Evolutionary conservation across 129 eudicot species (phyloP).

Genomic region (Lonicera japonica): DNA sequence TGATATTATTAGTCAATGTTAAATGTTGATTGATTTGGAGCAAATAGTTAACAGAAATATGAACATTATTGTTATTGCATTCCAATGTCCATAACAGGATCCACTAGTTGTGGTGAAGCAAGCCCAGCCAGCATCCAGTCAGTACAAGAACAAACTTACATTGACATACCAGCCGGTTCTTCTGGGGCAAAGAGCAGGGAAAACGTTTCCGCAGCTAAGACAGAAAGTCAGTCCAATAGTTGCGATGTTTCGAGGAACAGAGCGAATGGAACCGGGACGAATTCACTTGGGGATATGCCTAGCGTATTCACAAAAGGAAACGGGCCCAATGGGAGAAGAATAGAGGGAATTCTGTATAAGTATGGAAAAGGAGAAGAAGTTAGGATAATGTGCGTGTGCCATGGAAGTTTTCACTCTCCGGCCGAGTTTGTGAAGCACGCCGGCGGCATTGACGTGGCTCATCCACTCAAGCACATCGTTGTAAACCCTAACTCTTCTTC

Average conservation of each 20-base stretch:
- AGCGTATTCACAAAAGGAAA: conserved; percentile 53
- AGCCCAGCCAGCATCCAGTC: conserved; percentile 42
- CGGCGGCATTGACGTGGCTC: conserved; percentile 39
- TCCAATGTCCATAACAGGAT: conserved; percentile 21
- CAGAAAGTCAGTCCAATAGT: conserved; percentile 16
- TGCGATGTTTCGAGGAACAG: conserved; percentile 7
- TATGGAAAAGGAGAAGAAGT: conserved; percentile 58
- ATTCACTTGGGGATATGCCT: conserved; percentile 49
- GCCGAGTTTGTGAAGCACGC: conserved; percentile 59
- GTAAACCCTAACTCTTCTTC: conserved; percentile 40
- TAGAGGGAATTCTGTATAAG: conserved; percentile 53
- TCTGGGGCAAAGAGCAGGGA: conserved; percentile 21
- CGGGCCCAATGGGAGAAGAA: conserved; percentile 54
- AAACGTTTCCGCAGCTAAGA: conserved; percentile 9
- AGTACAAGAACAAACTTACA: conserved; percentile 16
- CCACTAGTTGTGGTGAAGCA: conserved; percentile 32
- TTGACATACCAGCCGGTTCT: conserved; percentile 13
- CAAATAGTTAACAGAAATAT: too few species aligned
- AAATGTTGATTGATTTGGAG: too few species aligned
- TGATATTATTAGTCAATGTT: too few species aligned
- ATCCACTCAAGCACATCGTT: conserved; percentile 57
- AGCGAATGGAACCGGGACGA: conserved; percentile 18
- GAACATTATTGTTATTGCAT: too few species aligned
- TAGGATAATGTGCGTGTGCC: conserved; percentile 63
- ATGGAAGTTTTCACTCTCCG: conserved; percentile 52